Evolutionary conservation across 1,284 basidiomycete species (phyloP).

Genomic region (Cryptococcus depauperatus): DNA sequence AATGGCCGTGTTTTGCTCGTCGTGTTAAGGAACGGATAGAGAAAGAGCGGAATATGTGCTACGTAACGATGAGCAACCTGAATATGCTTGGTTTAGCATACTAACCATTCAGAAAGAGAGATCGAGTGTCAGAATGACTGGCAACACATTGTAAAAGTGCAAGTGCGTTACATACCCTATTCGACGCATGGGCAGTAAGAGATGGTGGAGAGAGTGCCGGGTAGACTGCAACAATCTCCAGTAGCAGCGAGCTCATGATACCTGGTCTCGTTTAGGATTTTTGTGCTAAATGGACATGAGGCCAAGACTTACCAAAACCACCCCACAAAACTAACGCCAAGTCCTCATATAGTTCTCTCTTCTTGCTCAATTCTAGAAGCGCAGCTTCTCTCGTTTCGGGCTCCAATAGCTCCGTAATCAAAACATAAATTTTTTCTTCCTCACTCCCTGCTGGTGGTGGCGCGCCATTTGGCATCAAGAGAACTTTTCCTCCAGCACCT

Average conservation of each 20-base stretch:
- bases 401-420: conserved; percentile 50
- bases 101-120: conserved; percentile 81
- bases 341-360: conserved; percentile 98
- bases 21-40: conserved; percentile 99
- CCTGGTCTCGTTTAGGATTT: conserved; percentile 55
- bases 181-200: conserved; percentile 96
- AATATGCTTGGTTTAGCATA: conserved; percentile 17
- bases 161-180: conserved; percentile 97
- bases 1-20: conserved; percentile 98
- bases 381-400: conserved; percentile 69
- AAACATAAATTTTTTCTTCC: conserved; percentile 50
- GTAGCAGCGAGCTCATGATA: conserved; percentile 95
- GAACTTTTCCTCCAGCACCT: conserved; percentile 23
- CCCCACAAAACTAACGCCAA: conserved; percentile 97
- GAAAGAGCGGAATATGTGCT: conserved; percentile 97
- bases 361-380: conserved; percentile 93
- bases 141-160: conserved; percentile 97
- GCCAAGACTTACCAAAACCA: conserved; percentile 71
- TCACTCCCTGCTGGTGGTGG: conserved; percentile 42
- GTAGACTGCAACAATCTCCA: conserved; percentile 98
- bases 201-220: conserved; percentile 91
- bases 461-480: conserved; percentile 41
- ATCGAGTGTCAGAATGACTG: conserved; percentile 85
- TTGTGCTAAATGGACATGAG: too few relatives aligned
- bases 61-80: conserved; percentile 1